Base-by-base conservation (phyloP, 2,329 filamentous ascomycete genomes). In the Fusarium sp. region DNA sequence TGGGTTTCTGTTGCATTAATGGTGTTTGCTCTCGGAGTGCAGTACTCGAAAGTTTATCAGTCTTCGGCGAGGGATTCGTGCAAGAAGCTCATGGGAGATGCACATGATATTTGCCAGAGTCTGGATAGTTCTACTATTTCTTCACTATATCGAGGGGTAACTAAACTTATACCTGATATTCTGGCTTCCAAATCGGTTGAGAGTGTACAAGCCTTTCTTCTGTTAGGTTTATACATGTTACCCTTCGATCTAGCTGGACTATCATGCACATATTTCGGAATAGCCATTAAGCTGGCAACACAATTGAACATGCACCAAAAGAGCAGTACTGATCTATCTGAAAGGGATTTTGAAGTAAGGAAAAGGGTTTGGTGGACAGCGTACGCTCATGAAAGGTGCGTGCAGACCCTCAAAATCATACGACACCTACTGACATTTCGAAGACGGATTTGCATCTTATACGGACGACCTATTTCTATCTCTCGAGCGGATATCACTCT, bases 321-420 rank as follows among this genome's bases (percentile, higher is more conserved):
- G 16, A 36, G 8, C 8, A 8, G 28, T 2, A 26, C 33, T 6
- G 28, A 28, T 3, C 4, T 56, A 1, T 34, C 13, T 4, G 2
- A 8, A 3, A n/a, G 46, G 7, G 51, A 73, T 12, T 13, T 13
- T 2, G 69, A 70, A 45, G 33, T 71, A 4, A 36, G 58, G 13
- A 72, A 71, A n/a, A 54, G 69, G 13, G 59, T 72, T 37, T 73
- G 71, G 71, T 73, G 71, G 72, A 74, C 71, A 11, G 58, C 67
- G 8, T 72, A 70, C 28, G 63, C 58, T 10, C 38, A 71, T 4
- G 67, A 74, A 47, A 70, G 69, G 70, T 72, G 20, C 6, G 47
- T 26, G 18, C 2, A 23, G 9, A n/a, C 12, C 15, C 30, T 28
- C 3, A 37, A 23, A 23, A 15, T 8, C 30, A n/a, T 2, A 11